These are phyloP conservation scores for Drechslerella stenobrocha DNA, from an alignment of 2,329 filamentous ascomycete species.

Conservation along the genomic window DNA sequence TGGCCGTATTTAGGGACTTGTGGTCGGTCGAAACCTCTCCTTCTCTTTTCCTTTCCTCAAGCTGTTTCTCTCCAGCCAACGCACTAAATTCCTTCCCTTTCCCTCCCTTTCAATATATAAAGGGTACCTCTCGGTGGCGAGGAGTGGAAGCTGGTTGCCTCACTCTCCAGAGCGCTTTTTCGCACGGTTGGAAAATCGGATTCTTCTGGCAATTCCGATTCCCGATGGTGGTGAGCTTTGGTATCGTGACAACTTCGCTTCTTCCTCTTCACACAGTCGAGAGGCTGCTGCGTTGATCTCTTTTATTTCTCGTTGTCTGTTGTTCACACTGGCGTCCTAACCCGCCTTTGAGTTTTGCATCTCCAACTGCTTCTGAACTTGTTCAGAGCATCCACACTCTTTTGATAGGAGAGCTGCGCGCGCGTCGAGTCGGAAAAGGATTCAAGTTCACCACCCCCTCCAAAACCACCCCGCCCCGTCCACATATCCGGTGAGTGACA, in stretches of 20 bases:
- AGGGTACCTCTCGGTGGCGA: constrained; percentile 45
- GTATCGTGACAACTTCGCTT: constrained; percentile 24
- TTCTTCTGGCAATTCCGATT: constrained; percentile 33
- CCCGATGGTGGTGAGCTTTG: constrained; percentile 40
- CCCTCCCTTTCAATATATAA: constrained; percentile 48
- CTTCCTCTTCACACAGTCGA: constrained; percentile 37
- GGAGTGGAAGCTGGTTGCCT: constrained; percentile 37
- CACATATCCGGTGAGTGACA: constrained; percentile 3
- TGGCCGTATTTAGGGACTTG: constrained; percentile 39
- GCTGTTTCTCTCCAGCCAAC: constrained; percentile 49
- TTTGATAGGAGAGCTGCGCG: constrained; percentile 36
- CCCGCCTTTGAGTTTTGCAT: constrained; percentile 26
- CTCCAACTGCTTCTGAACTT: constrained; percentile 49
- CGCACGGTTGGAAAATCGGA: constrained; percentile 22
- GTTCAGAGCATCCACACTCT: constrained; percentile 48
- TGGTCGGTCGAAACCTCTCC: constrained; percentile 32
- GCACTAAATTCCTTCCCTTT: constrained; percentile 40
- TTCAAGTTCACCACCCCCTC: constrained; percentile 5
- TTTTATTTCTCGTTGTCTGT: constrained; percentile 17
- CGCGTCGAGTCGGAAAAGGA: constrained; percentile 17
- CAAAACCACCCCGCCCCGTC: not conserved
- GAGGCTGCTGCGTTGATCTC: constrained; percentile 47
- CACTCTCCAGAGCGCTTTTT: constrained; percentile 2
- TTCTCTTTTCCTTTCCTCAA: constrained; percentile 45
- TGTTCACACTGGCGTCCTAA: constrained; percentile 45